Conservation (phyloP, 768 basidiomycete genomes). For the Hericium alpestre region DNA sequence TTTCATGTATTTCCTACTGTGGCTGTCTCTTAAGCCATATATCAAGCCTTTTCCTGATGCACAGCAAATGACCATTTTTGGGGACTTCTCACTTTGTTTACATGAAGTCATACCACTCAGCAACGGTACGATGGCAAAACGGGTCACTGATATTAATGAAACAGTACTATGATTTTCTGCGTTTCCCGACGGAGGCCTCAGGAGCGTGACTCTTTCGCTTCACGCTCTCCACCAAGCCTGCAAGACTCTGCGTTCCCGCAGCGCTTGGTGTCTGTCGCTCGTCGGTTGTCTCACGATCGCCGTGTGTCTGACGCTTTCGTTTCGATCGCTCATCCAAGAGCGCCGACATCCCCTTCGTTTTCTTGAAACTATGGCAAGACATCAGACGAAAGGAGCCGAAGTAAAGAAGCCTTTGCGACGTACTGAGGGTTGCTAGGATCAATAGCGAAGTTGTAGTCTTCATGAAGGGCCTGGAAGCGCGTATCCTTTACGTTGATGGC, state of each 20-base stretch:
- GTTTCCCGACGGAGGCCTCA: slow-evolving; percentile 18
- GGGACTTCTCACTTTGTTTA: too few species aligned
- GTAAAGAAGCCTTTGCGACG: slow-evolving; percentile 21
- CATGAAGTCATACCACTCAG: too few species aligned
- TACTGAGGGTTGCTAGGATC: slow-evolving; percentile 94
- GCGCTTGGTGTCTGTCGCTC: neutral
- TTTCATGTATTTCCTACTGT: too few species aligned
- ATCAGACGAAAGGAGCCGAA: neutral
- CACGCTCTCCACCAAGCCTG: slow-evolving; percentile 72
- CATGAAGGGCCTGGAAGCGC: slow-evolving; percentile 79
- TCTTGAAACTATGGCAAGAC: slow-evolving; percentile 60
- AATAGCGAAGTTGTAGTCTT: slow-evolving; percentile 87
- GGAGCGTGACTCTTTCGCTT: slow-evolving; percentile 58
- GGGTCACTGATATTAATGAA: neutral
- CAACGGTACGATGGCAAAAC: too few species aligned
- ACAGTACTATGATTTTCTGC: slow-evolving; percentile 20
- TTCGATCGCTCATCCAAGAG: slow-evolving; percentile 77
- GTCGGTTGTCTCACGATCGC: slow-evolving; percentile 2
- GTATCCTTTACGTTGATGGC: slow-evolving; percentile 75
- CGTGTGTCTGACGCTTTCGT: slow-evolving; percentile 33
- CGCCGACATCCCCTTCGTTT: slow-evolving; percentile 82
- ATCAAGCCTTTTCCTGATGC: too few species aligned
- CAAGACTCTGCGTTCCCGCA: slow-evolving; percentile 27
- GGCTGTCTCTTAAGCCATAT: too few species aligned
- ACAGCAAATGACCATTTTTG: too few species aligned